Evolutionary conservation across 768 basidiomycete genomes (phyloP).

Genomic region (Suillus fuscotomentosus): DNA sequence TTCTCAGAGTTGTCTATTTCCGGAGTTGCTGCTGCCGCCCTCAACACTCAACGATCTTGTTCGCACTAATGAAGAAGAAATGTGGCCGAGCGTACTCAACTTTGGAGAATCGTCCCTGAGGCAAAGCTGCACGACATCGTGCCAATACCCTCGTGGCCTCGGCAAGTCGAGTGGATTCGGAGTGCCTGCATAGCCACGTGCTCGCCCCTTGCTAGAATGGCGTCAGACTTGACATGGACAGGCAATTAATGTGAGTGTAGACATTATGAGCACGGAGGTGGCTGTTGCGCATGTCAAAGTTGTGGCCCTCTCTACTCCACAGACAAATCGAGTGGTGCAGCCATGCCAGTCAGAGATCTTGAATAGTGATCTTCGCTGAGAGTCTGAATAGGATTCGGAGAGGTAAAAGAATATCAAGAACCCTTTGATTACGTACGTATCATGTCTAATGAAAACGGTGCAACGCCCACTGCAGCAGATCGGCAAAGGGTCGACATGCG

Average conservation of each 20-base stretch:
- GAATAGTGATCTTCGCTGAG: neutral
- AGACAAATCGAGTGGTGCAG: neutral
- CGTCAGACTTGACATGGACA: neutral
- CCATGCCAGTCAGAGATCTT: neutral
- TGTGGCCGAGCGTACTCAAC: neutral
- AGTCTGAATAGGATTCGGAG: neutral
- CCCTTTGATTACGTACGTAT: neutral
- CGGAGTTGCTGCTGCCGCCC: neutral
- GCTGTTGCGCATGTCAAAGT: neutral
- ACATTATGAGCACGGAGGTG: neutral
- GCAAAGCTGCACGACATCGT: neutral
- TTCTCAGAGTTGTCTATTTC: neutral
- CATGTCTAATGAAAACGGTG: neutral
- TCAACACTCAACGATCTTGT: neutral
- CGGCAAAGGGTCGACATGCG: neutral
- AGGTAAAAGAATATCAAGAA: neutral
- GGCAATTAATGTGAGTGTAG: neutral
- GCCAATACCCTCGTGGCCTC: neutral
- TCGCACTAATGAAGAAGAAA: neutral
- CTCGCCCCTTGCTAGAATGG: neutral
- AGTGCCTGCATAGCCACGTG: neutral
- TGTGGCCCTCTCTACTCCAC: neutral
- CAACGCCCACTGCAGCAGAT: neutral
- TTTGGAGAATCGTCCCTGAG: neutral
- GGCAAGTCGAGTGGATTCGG: neutral